Evolutionary conservation across 139 green algal genomes (phyloP).

Genomic region (Coccomyxa sp.): DNA sequence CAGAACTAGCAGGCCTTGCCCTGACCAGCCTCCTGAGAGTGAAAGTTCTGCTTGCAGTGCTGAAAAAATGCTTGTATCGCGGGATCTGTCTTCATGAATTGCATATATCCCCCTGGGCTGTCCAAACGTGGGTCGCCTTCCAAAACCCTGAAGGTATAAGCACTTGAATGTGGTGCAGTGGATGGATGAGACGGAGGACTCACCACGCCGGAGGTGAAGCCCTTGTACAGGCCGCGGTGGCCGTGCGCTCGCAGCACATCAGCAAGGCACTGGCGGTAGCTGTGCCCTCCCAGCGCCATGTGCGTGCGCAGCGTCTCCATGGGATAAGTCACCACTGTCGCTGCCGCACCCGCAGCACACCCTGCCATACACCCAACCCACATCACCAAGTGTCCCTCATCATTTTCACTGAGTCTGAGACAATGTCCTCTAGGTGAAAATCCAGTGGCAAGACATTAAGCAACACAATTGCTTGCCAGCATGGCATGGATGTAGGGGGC

Average conservation of each 20-base stretch:
- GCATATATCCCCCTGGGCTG: too few relatives aligned
- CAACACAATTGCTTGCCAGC: neutral
- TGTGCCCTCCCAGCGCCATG: neutral
- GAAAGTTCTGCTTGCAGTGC: too few relatives aligned
- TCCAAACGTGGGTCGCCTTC: too few relatives aligned
- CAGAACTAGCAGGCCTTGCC: too few relatives aligned
- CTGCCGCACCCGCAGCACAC: neutral
- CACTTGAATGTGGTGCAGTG: too few relatives aligned
- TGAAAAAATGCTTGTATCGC: too few relatives aligned
- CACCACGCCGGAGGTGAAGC: neutral
- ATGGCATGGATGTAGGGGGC: neutral
- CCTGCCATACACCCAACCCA: neutral
- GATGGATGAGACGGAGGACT: neutral
- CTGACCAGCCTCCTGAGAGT: too few relatives aligned
- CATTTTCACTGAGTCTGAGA: too few relatives aligned
- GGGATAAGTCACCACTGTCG: slow-evolving; percentile 6
- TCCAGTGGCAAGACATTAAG: neutral
- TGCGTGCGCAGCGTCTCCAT: slow-evolving; percentile 14
- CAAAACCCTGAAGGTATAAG: too few relatives aligned
- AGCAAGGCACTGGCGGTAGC: neutral
- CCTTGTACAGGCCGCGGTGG: slow-evolving; percentile 6
- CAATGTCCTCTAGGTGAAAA: too few relatives aligned
- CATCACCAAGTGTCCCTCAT: neutral
- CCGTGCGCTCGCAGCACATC: neutral
- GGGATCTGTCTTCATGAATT: too few relatives aligned